Evolutionary conservation across 768 basidiomycete species (phyloP), one percentile per base, ranked within the genome.

Genomic region (Rhodosporidiobolus sp.): DNA sequence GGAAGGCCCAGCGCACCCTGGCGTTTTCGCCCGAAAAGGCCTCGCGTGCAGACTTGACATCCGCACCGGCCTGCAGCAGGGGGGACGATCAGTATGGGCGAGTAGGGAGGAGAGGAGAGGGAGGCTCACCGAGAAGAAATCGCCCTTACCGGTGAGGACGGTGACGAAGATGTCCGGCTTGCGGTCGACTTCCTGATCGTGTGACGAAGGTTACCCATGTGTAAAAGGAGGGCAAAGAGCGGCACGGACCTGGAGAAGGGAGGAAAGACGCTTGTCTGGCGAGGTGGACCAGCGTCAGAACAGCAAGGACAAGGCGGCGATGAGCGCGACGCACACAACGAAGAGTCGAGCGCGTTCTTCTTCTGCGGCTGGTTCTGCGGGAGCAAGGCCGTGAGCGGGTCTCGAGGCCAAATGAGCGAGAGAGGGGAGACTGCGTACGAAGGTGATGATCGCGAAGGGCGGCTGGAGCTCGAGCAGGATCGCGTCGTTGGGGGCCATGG

Each of bases 391-490:
- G 30, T 55, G 19, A 11, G 46, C 22, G 52, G 14, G 20, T 7
- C 17, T 14, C 4, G 1, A 2, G 0, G 49, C n/a, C n/a, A 32
- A 35, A 30, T 24, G 20, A 55, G 12, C 9, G 43, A 43, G 43
- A 10, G 43, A 16, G 24, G 17, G 16, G 2, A n/a, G 20, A n/a
- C n/a, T n/a, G n/a, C 72, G 43, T 5, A 70, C 73, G 49, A 74
- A 57, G 19, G 73, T 70, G 65, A 74, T 63, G 68, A 70, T 57
- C 14, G 73, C 73, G 46, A 35, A 74, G 5, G 68, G 68, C 28
- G 69, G 55, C 52, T 57, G 48, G 45, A 74, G 38, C 45, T 74
- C 73, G 56, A 74, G 60, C 0, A 70, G 56, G 56, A 74, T 63
- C 5, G 59, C 20, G 30, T 69, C 60, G 32, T 35, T 14, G 6